These are phyloP conservation scores for Fusarium euwallaceae DNA, from an alignment of 2,329 filamentous ascomycete genomes.

Conservation along the genomic window DNA sequence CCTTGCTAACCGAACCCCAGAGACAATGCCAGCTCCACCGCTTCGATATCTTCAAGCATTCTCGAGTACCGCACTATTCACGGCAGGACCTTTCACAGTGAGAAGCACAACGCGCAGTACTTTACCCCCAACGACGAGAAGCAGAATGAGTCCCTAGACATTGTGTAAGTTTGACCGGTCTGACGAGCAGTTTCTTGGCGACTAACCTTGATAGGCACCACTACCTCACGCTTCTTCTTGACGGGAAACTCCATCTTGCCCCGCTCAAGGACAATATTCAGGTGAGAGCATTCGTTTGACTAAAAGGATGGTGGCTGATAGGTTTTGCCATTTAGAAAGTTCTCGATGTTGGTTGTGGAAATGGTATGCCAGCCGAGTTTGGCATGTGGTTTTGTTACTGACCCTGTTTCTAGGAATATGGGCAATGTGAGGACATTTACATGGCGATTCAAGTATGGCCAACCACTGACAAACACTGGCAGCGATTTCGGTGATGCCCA, in stretches of 20 bases:
- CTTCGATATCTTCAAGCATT: constrained; percentile 8
- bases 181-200: not conserved
- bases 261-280: constrained; percentile 1
- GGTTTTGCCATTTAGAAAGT: constrained; percentile 2
- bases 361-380: not conserved
- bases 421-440: not conserved
- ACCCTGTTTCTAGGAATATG: constrained; percentile 6
- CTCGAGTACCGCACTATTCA: constrained; percentile 16
- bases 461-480: not conserved
- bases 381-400: not conserved
- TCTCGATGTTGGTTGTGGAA: constrained; percentile 2
- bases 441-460: too few relatives aligned
- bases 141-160: constrained; percentile 18
- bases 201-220: constrained; percentile 4
- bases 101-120: constrained; percentile 15
- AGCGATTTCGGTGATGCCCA: constrained; percentile 19
- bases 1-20: not conserved
- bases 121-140: constrained; percentile 16
- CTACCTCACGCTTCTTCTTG: constrained; percentile 7
- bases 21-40: constrained; percentile 12
- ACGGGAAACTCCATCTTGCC: constrained; percentile 6
- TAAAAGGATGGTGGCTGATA: not conserved
- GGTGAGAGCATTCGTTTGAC: not conserved
- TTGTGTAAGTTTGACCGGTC: constrained; percentile 1
- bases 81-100: constrained; percentile 17